These are phyloP conservation scores for Vitis hybrid DNA, from an alignment of 177 flowering plant genomes.

Conservation along the genomic window DNA sequence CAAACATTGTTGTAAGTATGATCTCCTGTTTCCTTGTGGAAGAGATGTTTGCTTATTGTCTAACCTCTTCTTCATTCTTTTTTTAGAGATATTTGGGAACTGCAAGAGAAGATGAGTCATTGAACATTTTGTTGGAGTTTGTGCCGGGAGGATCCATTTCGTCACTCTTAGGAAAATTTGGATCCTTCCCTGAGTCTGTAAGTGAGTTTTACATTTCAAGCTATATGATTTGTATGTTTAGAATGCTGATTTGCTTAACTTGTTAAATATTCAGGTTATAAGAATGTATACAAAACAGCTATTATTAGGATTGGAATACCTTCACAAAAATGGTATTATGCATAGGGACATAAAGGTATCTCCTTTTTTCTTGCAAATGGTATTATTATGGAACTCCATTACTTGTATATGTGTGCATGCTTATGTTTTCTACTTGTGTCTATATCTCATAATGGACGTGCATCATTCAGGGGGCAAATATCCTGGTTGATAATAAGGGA, in stretches of 20 bases:
- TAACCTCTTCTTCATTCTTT: constrained; percentile 5
- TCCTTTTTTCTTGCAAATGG: not conserved
- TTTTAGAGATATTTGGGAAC: constrained; percentile 77
- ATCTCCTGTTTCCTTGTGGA: not conserved
- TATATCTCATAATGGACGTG: not conserved
- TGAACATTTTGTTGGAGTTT: constrained; percentile 74
- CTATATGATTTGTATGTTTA: constrained; percentile 4
- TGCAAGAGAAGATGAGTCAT: constrained; percentile 58
- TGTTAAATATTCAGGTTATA: constrained; percentile 55
- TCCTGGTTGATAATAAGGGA: constrained; percentile 78
- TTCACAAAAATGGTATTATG: constrained; percentile 86
- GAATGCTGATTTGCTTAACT: constrained; percentile 3
- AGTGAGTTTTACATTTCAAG: constrained; percentile 25
- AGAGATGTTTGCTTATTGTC: constrained; percentile 1
- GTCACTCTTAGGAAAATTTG: constrained; percentile 76
- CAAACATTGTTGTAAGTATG: constrained; percentile 80
- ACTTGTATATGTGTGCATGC: no score
- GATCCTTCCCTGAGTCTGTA: constrained; percentile 82
- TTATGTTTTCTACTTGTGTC: not conserved
- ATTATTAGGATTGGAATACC: constrained; percentile 81
- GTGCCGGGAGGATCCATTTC: constrained; percentile 88
- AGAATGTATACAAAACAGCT: constrained; percentile 87
- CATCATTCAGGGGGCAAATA: constrained; percentile 68
- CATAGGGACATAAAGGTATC: constrained; percentile 93
- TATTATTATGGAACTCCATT: no score